These are phyloP conservation scores for sorghum (Sorghum bicolor) DNA, from an alignment of 176 grass and related monocot species.

Conservation along the genomic window DNA sequence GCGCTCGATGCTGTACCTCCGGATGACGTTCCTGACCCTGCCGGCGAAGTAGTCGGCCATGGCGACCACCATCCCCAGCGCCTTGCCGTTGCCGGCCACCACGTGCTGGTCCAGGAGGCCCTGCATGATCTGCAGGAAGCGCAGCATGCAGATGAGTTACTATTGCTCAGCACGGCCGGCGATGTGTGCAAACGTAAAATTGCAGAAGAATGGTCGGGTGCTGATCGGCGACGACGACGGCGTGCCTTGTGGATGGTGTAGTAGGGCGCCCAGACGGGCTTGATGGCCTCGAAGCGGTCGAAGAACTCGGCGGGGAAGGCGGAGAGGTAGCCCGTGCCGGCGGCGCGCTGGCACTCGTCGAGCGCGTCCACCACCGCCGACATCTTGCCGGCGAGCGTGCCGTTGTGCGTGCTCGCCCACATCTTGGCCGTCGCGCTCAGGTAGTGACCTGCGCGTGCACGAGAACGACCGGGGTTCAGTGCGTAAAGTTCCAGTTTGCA, in stretches of 20 bases:
- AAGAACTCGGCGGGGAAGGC: conserved; percentile 94
- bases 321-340: conserved; percentile 85
- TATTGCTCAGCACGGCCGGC: neutral
- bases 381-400: conserved; percentile 70
- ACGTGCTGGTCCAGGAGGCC: conserved; percentile 81
- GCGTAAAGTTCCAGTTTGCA: neutral
- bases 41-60: conserved; percentile 89
- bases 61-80: conserved; percentile 60
- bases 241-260: conserved; percentile 93
- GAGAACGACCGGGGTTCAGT: neutral
- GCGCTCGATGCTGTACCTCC: conserved; percentile 73
- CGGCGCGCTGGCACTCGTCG: conserved; percentile 58
- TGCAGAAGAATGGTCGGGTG: neutral
- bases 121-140: conserved; percentile 71
- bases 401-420: conserved; percentile 91
- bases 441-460: conserved; percentile 69
- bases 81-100: conserved; percentile 56
- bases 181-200: neutral
- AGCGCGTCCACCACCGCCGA: conserved; percentile 60
- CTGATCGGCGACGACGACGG: neutral
- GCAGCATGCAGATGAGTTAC: neutral
- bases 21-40: conserved; percentile 64
- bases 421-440: conserved; percentile 74
- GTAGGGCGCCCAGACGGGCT: conserved; percentile 91
- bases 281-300: conserved; percentile 84